phyloP scores from a whole-genome alignment of 768 basidiomycete genomes.

The Lentinula aciculospora region DNA sequence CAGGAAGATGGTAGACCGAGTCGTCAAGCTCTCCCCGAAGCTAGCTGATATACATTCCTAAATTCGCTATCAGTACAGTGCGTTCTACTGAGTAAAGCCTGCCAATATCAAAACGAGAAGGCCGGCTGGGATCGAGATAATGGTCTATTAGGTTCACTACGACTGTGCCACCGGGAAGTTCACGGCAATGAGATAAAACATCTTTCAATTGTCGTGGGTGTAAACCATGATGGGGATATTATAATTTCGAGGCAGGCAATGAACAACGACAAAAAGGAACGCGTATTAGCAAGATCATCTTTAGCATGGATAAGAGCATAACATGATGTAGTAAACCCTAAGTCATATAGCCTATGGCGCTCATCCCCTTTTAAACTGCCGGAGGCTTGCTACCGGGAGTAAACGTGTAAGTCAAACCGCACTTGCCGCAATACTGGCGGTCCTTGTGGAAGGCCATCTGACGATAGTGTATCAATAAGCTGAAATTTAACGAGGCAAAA shows the following conservation, averaged over 20 bases:
- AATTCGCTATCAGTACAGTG: background rate
- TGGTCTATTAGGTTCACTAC: background rate
- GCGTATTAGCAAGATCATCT: background rate
- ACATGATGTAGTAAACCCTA: background rate
- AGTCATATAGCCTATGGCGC: background rate
- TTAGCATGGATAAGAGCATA: slow-evolving; percentile 5
- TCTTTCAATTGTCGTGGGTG: background rate
- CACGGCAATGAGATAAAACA: background rate
- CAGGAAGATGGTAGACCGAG: background rate
- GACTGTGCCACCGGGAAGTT: background rate
- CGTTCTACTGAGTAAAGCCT: background rate
- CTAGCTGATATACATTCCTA: background rate
- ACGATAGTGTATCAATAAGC: slow-evolving; percentile 19
- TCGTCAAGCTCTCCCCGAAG: background rate
- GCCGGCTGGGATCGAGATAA: background rate
- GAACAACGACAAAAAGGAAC: background rate
- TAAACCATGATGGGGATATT: background rate
- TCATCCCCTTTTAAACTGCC: slow-evolving; percentile 40
- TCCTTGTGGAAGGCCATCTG: slow-evolving; percentile 99
- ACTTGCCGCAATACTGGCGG: slow-evolving; percentile 97
- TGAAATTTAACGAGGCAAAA: background rate
- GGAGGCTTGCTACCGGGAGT: slow-evolving; percentile 77
- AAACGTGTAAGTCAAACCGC: slow-evolving; percentile 84
- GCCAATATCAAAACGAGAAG: background rate
- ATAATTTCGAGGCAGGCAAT: background rate